Base-by-base conservation (phyloP, 441 rosid genomes). In the Syzygium syzygioides region DNA sequence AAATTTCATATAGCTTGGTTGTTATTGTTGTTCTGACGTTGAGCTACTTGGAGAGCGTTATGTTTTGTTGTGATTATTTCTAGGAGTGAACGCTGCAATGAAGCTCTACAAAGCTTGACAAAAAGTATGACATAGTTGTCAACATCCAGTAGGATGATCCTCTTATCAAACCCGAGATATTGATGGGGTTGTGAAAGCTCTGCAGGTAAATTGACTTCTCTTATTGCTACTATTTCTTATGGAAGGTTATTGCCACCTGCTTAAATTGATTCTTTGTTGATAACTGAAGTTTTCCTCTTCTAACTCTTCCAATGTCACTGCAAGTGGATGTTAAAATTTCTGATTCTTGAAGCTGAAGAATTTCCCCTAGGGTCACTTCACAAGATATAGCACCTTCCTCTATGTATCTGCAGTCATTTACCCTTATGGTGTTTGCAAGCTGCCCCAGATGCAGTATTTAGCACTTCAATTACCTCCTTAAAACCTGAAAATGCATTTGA, bases 81-180 rank as follows among this genome's bases (percentile, higher is more conserved):
- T 90, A 97, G 98, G 99, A 93, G 97, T 32, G 98, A 98, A 86
- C 93, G 99, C 79, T 96, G 99, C 92, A 94, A 93, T 52, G 99
- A 98, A 91, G 98, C 98, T 15, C 94, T 96, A 66, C 93, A 94
- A 96, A 96, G 94, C 91, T 98, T 41, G 97, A 93, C 89, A 96
- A 96, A 92, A 96, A 94, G 92, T 98, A 94, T 90, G 98, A 98
- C 68, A 94, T 96, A 60, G 98, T 96, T 86, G 98, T 98, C 87
- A 98, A 96, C 88, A 98, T 98, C 91, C 97, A 96, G 91, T 98
- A 99, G 54, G 97, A 96, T 87, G 99, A 98, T 91, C 99, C 98
- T 87, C 98, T 96, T 52, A 94, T 98, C 91, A 98, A 98, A 85
- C 99, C 99, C 64, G 99, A 96, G 92, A 96, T 96, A 88, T 96